Conservation (phyloP, 345 rosid species). For the Aquilaria yunnanensis region DNA sequence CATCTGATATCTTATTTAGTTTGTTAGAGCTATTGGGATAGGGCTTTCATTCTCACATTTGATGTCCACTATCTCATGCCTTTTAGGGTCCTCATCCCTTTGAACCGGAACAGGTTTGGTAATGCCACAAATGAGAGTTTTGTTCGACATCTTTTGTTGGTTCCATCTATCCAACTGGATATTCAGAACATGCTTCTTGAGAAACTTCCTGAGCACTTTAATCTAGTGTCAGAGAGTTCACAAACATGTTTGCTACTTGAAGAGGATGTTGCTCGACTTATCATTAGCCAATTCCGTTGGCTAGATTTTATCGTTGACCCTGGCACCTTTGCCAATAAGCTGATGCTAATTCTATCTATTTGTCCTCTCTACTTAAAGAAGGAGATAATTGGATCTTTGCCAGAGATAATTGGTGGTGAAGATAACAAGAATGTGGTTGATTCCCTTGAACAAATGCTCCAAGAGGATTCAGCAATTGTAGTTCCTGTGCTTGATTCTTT, state of each 20-base stretch:
- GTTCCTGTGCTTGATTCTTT: slow-evolving; percentile 74
- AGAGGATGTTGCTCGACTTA: slow-evolving; percentile 68
- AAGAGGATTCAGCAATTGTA: slow-evolving; percentile 61
- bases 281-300: slow-evolving; percentile 71
- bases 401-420: slow-evolving; percentile 74
- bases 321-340: slow-evolving; percentile 43
- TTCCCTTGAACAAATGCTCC: slow-evolving; percentile 70
- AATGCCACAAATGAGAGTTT: slow-evolving; percentile 39
- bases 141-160: slow-evolving; percentile 56
- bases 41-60: too few relatives aligned
- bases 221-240: slow-evolving; percentile 21
- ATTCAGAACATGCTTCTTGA: slow-evolving; percentile 59
- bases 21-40: too few relatives aligned
- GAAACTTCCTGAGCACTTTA: slow-evolving; percentile 75
- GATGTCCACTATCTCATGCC: not conserved
- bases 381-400: slow-evolving; percentile 83
- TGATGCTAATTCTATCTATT: slow-evolving; percentile 65
- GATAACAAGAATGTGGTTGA: slow-evolving; percentile 44
- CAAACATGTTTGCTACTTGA: slow-evolving; percentile 32
- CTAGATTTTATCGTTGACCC: slow-evolving; percentile 65
- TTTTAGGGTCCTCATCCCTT: slow-evolving; percentile 46
- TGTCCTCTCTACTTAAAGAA: slow-evolving; percentile 62
- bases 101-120: slow-evolving; percentile 19
- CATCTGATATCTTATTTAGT: too few relatives aligned
- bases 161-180: slow-evolving; percentile 59